A percentile compares a stretch with the other conserved stretches of the same genome.
These are phyloP conservation scores for Helminthosporium solani DNA, from an alignment of 2,329 filamentous ascomycete species.

Conservation along the genomic window DNA sequence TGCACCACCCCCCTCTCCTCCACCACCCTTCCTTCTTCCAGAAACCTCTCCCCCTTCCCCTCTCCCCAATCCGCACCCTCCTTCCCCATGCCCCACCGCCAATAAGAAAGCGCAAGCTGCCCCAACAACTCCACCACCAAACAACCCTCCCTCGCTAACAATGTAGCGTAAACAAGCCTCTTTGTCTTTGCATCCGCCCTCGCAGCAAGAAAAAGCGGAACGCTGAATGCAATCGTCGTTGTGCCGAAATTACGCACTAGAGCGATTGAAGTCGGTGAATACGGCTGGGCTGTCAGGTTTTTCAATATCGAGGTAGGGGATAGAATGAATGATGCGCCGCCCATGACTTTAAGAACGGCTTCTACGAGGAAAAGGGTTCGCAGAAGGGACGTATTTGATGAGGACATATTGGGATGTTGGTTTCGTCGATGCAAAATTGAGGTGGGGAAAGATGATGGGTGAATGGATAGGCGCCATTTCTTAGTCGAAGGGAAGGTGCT, in stretches of 20 bases:
- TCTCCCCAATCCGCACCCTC: neutral
- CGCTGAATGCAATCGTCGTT: slow-evolving; percentile 20
- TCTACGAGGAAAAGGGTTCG: slow-evolving; percentile 17
- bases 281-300: slow-evolving; percentile 8
- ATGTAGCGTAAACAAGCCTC: slow-evolving; percentile 14
- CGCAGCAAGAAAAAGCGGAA: slow-evolving; percentile 20
- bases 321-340: slow-evolving; percentile 16
- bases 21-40: slow-evolving; percentile 9
- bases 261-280: slow-evolving; percentile 3
- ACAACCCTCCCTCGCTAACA: slow-evolving; percentile 8
- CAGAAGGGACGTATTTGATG: slow-evolving; percentile 6
- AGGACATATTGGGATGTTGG: neutral
- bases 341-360: slow-evolving; percentile 16
- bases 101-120: slow-evolving; percentile 6
- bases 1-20: slow-evolving; percentile 7
- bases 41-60: slow-evolving; percentile 2
- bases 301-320: slow-evolving; percentile 13
- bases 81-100: neutral
- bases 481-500: neutral
- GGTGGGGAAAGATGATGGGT: too few species aligned
- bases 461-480: too few species aligned
- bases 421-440: neutral
- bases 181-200: slow-evolving; percentile 5
- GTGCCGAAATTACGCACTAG: slow-evolving; percentile 17
- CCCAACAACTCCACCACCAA: slow-evolving; percentile 6